phyloP scores from a whole-genome alignment of 495 filamentous ascomycete species.

The Aspergillus coremiiformis region DNA sequence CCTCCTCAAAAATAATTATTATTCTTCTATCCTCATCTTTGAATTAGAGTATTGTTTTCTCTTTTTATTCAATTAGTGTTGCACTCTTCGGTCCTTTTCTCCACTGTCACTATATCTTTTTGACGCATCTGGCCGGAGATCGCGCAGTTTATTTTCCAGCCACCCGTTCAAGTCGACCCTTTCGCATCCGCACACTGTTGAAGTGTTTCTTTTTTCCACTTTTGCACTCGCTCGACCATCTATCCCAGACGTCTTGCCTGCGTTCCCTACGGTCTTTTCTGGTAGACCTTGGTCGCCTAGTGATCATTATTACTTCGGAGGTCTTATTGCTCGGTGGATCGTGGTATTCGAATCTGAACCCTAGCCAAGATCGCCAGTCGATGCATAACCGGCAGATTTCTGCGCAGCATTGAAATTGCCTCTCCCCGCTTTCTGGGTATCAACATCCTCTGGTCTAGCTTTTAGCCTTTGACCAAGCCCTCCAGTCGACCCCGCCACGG shows the following conservation, averaged over 20 bases:
- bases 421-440: constrained; percentile 1
- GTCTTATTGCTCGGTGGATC: constrained; percentile 11
- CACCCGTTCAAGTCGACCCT: constrained; percentile 33
- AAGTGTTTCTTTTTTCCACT: constrained; percentile 28
- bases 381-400: constrained; percentile 9
- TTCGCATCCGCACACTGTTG: constrained; percentile 6
- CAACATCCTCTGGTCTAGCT: constrained; percentile 9
- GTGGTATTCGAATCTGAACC: constrained; percentile 7
- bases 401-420: constrained; percentile 7
- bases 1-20: neutral
- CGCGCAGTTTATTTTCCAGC: constrained; percentile 44
- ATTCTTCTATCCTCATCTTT: constrained; percentile 2
- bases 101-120: constrained; percentile 2
- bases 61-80: constrained; percentile 8
- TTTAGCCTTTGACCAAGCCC: constrained; percentile 10
- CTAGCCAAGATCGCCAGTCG: constrained; percentile 6
- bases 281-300: constrained; percentile 20
- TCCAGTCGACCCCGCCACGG: constrained; percentile 17
- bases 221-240: constrained; percentile 20
- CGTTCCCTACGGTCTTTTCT: constrained; percentile 20
- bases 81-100: constrained; percentile 7
- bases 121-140: constrained; percentile 13
- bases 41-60: constrained; percentile 8
- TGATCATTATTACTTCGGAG: constrained; percentile 17
- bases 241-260: constrained; percentile 19